phyloP scores from a whole-genome alignment of 257 asterid genomes.

The Solanum acaule region DNA sequence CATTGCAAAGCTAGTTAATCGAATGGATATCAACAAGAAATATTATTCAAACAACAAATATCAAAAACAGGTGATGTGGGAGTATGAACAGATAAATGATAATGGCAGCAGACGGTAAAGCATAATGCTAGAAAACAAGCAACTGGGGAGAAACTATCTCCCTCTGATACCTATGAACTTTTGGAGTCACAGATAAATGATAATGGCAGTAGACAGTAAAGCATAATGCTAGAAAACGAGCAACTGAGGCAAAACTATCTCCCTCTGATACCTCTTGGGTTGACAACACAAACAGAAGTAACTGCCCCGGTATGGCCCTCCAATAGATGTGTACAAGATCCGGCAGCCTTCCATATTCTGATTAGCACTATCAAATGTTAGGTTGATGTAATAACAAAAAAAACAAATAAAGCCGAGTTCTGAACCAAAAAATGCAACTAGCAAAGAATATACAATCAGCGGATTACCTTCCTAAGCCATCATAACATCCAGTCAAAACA shows the following conservation, averaged over 20 bases:
- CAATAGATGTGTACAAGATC: conserved; percentile 62
- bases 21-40: not conserved
- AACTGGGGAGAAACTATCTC: not conserved
- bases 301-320: conserved; percentile 84
- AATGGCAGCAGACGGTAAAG: not conserved
- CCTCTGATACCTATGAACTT: conserved; percentile 28
- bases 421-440: not conserved
- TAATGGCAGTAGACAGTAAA: not conserved
- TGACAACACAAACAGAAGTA: conserved; percentile 63
- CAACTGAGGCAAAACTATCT: not conserved
- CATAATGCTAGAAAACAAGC: not conserved
- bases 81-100: not conserved
- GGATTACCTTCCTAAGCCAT: conserved; percentile 82
- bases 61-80: not conserved
- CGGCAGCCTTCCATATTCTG: conserved; percentile 89
- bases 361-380: not conserved
- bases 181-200: not conserved
- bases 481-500: conserved; percentile 85
- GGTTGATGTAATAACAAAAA: not conserved
- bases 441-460: not conserved
- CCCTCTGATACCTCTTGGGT: conserved; percentile 40
- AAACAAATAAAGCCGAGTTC: not conserved
- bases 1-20: not conserved
- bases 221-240: not conserved
- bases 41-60: not conserved